These are phyloP conservation scores for Nitzschia sp. DNA, from an alignment of 108 stramenopile species.

Conservation along the genomic window DNA sequence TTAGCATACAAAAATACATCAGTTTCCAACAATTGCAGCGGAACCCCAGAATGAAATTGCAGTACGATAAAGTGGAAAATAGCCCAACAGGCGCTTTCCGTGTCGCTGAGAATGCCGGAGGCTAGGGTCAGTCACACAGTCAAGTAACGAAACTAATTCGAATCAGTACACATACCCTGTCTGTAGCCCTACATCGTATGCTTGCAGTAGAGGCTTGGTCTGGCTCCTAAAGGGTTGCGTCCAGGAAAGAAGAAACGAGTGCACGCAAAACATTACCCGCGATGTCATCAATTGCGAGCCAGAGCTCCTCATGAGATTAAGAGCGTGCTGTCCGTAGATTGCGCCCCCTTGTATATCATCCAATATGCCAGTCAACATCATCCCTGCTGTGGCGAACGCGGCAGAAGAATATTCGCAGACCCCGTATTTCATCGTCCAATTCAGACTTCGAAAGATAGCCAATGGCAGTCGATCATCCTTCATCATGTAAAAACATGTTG, in stretches of 20 bases:
- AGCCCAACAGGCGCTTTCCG: neutral
- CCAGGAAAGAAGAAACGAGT: too few species aligned
- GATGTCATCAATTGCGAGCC: too few species aligned
- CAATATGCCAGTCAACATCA: constrained; percentile 5
- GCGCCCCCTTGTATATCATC: neutral
- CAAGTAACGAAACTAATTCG: too few species aligned
- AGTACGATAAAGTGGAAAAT: neutral
- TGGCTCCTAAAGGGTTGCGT: too few species aligned
- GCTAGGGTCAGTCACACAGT: too few species aligned
- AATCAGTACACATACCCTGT: too few species aligned
- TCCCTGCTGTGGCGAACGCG: constrained; percentile 2
- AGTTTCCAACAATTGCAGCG: neutral
- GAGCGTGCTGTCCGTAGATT: neutral
- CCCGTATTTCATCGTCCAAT: constrained; percentile 9
- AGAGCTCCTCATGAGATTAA: neutral
- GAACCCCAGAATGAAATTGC: neutral
- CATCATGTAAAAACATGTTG: neutral
- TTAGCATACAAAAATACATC: too few species aligned
- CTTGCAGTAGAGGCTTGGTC: too few species aligned
- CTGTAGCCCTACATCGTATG: too few species aligned
- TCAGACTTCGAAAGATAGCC: neutral
- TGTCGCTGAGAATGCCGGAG: constrained; percentile 8
- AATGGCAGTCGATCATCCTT: constrained; percentile 3
- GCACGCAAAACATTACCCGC: too few species aligned
- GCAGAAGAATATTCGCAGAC: neutral